A percentile compares a stretch with the other conserved stretches of the same genome.
Conservation (phyloP, 1,284 basidiomycete species). For the Fomes fomentarius region DNA sequence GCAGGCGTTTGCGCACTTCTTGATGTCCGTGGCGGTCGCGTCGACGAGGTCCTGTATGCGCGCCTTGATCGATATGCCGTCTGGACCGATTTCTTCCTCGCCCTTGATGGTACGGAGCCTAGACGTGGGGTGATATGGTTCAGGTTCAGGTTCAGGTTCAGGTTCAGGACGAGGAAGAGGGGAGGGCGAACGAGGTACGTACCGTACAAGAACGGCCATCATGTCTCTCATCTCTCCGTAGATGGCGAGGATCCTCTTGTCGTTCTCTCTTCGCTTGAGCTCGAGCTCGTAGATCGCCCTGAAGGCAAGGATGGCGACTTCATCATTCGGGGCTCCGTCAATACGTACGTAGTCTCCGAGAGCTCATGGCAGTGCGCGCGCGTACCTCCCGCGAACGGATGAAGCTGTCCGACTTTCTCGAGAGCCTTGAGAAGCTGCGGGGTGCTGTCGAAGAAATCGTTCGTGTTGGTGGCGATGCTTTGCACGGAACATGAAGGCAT, state of each 20-base stretch:
- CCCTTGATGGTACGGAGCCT: constrained; percentile 9
- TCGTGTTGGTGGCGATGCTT: constrained; percentile 2
- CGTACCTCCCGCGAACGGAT: constrained; percentile 29
- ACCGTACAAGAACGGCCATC: constrained; percentile 30
- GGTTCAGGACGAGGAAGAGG: constrained; percentile 19
- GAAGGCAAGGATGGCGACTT: constrained; percentile 49
- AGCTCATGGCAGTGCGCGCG: neutral
- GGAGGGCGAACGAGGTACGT: constrained; percentile 21
- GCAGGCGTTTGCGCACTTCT: constrained; percentile 35
- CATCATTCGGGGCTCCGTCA: no score
- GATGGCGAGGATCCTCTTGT: constrained; percentile 40
- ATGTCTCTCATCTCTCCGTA: constrained; percentile 24
- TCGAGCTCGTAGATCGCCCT: constrained; percentile 44
- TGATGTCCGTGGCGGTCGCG: constrained; percentile 33
- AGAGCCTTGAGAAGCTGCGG: constrained; percentile 27
- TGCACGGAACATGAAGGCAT: neutral
- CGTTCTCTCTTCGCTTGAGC: constrained; percentile 35
- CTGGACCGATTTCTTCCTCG: constrained; percentile 20
- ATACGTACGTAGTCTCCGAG: no score
- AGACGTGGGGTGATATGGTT: no score
- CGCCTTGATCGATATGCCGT: constrained; percentile 28
- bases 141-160: no score
- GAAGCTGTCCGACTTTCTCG: constrained; percentile 29
- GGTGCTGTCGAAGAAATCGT: constrained; percentile 9
- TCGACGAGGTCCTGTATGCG: constrained; percentile 26